Evolutionary conservation across 83 land plant species (phyloP).

Genomic region (Diphasiastrum complanatum): DNA sequence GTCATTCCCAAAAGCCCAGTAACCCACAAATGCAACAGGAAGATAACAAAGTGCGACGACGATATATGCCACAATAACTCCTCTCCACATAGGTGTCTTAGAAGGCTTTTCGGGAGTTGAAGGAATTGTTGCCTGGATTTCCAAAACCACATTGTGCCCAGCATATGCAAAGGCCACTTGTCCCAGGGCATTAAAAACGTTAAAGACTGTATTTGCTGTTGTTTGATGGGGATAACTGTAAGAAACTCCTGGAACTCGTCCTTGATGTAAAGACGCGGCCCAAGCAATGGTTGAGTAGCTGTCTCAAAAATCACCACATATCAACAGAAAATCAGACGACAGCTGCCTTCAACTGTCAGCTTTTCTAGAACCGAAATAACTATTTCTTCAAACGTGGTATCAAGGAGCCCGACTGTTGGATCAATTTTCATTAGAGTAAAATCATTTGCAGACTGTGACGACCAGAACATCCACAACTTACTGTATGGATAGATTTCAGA

Average conservation of each 20-base stretch:
- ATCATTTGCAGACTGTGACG: too few relatives aligned
- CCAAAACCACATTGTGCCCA: conserved; percentile 90
- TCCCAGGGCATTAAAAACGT: conserved; percentile 61
- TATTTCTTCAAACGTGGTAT: too few relatives aligned
- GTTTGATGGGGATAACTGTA: conserved; percentile 28
- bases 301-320: too few relatives aligned
- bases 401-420: too few relatives aligned
- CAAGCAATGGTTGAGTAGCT: conserved; percentile 77
- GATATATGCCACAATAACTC: conserved; percentile 65
- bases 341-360: background rate
- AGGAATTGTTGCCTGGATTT: conserved; percentile 94
- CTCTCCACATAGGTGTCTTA: conserved; percentile 88
- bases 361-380: background rate
- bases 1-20: conserved; percentile 64
- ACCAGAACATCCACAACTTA: too few relatives aligned
- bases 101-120: conserved; percentile 82
- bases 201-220: conserved; percentile 28
- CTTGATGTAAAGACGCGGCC: conserved; percentile 44
- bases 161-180: conserved; percentile 88
- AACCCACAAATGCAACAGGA: conserved; percentile 75
- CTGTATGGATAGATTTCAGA: too few relatives aligned
- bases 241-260: conserved; percentile 27
- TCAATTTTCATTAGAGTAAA: too few relatives aligned
- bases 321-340: background rate
- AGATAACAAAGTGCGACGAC: conserved; percentile 85